These are phyloP conservation scores for Desmodesmus armatus DNA, from an alignment of 139 green algal genomes.

Conservation along the genomic window DNA sequence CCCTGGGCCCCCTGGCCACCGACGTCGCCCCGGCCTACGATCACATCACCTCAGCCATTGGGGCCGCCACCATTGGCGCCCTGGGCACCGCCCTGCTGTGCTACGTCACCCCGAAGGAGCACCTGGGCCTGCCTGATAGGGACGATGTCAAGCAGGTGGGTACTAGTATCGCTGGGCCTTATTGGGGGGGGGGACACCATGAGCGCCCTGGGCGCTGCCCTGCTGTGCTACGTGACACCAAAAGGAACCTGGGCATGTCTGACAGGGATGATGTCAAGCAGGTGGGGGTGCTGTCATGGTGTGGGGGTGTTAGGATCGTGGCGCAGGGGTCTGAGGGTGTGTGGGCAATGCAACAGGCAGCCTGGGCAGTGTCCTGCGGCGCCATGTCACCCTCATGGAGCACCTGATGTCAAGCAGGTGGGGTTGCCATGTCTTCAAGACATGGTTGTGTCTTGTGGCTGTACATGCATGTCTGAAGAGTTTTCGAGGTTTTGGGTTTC, in stretches of 20 bases:
- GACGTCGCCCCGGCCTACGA: constrained; percentile 98
- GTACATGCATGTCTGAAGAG: neutral
- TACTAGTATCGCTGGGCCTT: too few relatives aligned
- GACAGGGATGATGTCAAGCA: constrained; percentile 50
- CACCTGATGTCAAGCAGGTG: too few relatives aligned
- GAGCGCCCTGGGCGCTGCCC: neutral
- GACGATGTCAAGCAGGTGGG: constrained; percentile 86
- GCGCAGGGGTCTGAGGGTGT: too few relatives aligned
- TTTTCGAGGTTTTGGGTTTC: too few relatives aligned
- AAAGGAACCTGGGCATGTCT: neutral
- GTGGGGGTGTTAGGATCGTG: too few relatives aligned
- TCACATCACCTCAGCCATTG: constrained; percentile 98
- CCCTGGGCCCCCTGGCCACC: constrained; percentile 94
- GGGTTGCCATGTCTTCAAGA: too few relatives aligned
- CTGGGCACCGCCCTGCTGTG: constrained; percentile 95
- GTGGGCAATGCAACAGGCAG: too few relatives aligned
- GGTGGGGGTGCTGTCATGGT: neutral
- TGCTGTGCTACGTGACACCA: neutral
- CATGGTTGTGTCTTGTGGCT: neutral
- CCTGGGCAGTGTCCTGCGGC: too few relatives aligned
- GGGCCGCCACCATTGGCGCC: constrained; percentile 93
- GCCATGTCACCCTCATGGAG: too few relatives aligned
- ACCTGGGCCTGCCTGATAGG: constrained; percentile 93
- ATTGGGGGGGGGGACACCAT: neutral
- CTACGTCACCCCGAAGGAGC: constrained; percentile 99